phyloP scores from a whole-genome alignment of 2,329 filamentous ascomycete genomes.

The Talaromyces funiculosus region DNA sequence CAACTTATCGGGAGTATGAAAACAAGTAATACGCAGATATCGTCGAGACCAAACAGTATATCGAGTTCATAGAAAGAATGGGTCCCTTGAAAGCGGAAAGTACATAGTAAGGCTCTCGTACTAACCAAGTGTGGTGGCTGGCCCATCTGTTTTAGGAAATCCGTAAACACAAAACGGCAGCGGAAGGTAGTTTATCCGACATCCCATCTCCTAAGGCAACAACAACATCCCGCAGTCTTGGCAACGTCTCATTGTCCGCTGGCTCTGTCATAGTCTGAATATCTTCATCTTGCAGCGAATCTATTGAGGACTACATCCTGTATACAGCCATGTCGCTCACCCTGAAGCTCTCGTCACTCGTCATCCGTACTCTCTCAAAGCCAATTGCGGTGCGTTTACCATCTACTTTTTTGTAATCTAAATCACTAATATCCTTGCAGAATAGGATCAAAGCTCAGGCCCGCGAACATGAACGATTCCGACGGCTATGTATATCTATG shows the following conservation, averaged over 20 bases:
- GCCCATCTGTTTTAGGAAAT: slow-evolving; percentile 31
- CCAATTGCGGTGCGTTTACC: slow-evolving; percentile 55
- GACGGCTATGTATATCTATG: slow-evolving; percentile 55
- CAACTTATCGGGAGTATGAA: not conserved
- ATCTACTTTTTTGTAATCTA: not conserved
- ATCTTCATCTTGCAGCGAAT: not conserved
- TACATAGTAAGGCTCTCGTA: not conserved
- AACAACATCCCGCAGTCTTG: slow-evolving; percentile 7
- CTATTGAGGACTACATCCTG: not conserved
- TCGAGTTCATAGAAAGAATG: not conserved
- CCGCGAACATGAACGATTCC: slow-evolving; percentile 63
- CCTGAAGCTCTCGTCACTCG: slow-evolving; percentile 60
- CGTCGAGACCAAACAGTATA: not conserved
- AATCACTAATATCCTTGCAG: slow-evolving; percentile 38
- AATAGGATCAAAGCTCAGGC: slow-evolving; percentile 64
- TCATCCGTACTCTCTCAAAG: slow-evolving; percentile 61
- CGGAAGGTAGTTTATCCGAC: slow-evolving; percentile 11
- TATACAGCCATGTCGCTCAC: slow-evolving; percentile 53
- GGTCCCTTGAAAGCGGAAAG: not conserved
- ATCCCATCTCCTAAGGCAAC: slow-evolving; percentile 12
- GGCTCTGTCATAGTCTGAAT: slow-evolving; percentile 57
- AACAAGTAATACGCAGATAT: not conserved
- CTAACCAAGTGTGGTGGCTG: slow-evolving; percentile 3
- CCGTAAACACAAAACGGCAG: slow-evolving; percentile 33
- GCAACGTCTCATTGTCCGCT: slow-evolving; percentile 60